Conservation (phyloP, 352 stramenopile genomes). For the Pythium monospermum region DNA sequence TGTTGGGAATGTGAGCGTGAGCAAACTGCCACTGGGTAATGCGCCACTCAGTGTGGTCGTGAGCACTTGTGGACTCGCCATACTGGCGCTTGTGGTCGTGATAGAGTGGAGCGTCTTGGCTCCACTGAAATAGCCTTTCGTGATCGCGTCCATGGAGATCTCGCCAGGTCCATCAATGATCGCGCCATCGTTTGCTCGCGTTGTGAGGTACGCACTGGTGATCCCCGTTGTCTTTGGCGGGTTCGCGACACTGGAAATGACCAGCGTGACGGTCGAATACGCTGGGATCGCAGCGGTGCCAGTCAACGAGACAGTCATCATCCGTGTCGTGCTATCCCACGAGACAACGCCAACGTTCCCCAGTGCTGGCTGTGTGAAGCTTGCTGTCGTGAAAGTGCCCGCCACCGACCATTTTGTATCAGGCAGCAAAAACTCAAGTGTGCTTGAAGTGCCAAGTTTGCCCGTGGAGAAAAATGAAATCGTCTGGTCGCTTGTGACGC, state of each 20-base stretch:
- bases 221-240: slow-evolving; percentile 48
- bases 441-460: slow-evolving; percentile 27
- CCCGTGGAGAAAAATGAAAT: slow-evolving; percentile 45
- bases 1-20: slow-evolving; percentile 32
- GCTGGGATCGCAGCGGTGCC: slow-evolving; percentile 21
- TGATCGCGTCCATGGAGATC: slow-evolving; percentile 39
- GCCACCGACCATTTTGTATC: slow-evolving; percentile 35
- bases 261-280: slow-evolving; percentile 27
- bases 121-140: slow-evolving; percentile 28
- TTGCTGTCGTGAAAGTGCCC: slow-evolving; percentile 16
- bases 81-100: slow-evolving; percentile 42
- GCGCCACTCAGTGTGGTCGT: slow-evolving; percentile 37
- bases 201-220: slow-evolving; percentile 37
- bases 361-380: slow-evolving; percentile 31
- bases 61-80: slow-evolving; percentile 47
- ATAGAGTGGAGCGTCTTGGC: slow-evolving; percentile 30
- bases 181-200: slow-evolving; percentile 24
- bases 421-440: slow-evolving; percentile 44
- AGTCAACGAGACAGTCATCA: slow-evolving; percentile 31
- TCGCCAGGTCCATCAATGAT: slow-evolving; percentile 46
- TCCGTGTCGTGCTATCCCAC: slow-evolving; percentile 30
- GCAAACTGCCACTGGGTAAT: slow-evolving; percentile 42
- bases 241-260: slow-evolving; percentile 35
- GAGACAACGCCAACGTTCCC: slow-evolving; percentile 21
- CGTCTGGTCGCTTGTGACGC: slow-evolving; percentile 41